Conservation (phyloP, 345 rosid genomes). For the Eucalyptus sp. region DNA sequence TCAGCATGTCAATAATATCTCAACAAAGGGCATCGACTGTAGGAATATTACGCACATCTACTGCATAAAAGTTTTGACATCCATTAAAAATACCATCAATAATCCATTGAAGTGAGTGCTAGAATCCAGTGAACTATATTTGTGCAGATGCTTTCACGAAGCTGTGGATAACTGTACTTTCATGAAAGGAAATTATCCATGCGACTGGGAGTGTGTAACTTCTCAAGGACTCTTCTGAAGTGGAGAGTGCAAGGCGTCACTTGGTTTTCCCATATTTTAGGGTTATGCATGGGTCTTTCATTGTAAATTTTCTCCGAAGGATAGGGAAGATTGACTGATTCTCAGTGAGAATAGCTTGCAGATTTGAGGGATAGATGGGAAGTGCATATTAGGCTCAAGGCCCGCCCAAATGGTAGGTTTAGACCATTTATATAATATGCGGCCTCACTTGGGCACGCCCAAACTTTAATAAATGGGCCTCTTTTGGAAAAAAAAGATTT, state of each 20-base stretch:
- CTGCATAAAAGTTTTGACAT: background rate
- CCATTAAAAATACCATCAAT: background rate
- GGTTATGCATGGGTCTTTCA: background rate
- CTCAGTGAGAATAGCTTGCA: background rate
- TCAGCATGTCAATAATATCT: background rate
- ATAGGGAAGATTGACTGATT: background rate
- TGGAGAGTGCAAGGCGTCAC: background rate
- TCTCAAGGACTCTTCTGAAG: background rate
- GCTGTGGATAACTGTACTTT: background rate
- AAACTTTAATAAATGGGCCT: background rate
- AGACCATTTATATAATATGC: background rate
- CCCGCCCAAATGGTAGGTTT: background rate
- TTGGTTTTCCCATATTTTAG: background rate
- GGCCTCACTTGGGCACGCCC: background rate
- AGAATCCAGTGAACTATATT: background rate
- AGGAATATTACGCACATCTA: background rate
- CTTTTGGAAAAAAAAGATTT: rapidly evolving
- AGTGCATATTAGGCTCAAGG: background rate
- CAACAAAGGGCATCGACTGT: background rate
- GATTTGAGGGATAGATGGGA: background rate
- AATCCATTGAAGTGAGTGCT: background rate
- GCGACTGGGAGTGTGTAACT: background rate
- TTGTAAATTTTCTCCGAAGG: background rate
- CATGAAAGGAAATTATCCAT: background rate
- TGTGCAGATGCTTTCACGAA: background rate